phyloP scores from a whole-genome alignment of 306 rosid species.

The Sicyos baderoa region DNA sequence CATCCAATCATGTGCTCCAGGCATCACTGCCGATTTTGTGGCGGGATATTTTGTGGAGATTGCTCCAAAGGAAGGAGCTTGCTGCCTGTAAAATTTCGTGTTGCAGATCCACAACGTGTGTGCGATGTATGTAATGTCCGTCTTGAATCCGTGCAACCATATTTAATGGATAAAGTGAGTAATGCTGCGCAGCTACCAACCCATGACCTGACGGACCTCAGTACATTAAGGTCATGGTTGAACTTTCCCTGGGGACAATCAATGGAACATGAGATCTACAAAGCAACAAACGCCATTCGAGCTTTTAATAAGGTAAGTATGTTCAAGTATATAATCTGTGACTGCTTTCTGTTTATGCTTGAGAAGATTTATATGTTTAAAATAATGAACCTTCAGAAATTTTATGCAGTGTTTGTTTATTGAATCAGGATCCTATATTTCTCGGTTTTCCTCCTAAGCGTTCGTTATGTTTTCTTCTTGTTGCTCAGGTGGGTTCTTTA shows the following conservation, averaged over 20 bases:
- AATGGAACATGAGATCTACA: slow-evolving; percentile 92
- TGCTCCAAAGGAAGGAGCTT: slow-evolving; percentile 86
- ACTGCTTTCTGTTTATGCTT: no score
- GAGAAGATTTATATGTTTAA: no score
- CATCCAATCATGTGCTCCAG: slow-evolving; percentile 90
- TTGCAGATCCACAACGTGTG: slow-evolving; percentile 74
- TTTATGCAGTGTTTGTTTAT: no score
- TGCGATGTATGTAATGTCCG: slow-evolving; percentile 93
- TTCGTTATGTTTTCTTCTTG: background rate
- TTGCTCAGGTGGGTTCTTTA: slow-evolving; percentile 46
- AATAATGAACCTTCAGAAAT: no score
- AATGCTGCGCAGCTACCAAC: slow-evolving; percentile 87
- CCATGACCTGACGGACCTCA: slow-evolving; percentile 83
- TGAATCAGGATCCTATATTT: no score
- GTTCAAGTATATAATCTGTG: background rate
- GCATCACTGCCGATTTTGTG: slow-evolving; percentile 97
- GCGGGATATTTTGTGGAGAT: slow-evolving; percentile 90
- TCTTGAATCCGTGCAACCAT: slow-evolving; percentile 77
- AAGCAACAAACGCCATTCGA: slow-evolving; percentile 67
- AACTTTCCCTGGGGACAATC: slow-evolving; percentile 94
- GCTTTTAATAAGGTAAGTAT: slow-evolving; percentile 49
- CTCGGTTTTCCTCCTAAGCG: no score
- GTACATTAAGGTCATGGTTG: slow-evolving; percentile 85
- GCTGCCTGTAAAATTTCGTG: slow-evolving; percentile 68
- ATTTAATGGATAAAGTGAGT: slow-evolving; percentile 86